Percentiles rank a stretch among this genome's conserved stretches.
Evolutionary conservation across 225 moss, liverwort and hornwort species (phyloP).

Genomic region (Anthoceros angustus): DNA sequence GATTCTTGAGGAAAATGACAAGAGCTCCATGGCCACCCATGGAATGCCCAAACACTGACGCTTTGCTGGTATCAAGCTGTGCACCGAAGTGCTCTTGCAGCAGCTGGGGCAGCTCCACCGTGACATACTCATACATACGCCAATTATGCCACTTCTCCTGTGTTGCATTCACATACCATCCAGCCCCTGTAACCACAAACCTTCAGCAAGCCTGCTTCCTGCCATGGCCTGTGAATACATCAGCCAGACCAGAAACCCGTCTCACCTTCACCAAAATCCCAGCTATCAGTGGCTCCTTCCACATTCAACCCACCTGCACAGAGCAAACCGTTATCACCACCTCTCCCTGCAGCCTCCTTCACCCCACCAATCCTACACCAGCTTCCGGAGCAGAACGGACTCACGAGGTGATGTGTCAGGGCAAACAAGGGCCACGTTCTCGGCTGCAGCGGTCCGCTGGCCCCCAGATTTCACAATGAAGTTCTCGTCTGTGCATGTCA

Average conservation of each 20-base stretch:
- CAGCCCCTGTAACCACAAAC: constrained; percentile 42
- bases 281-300: constrained; percentile 70
- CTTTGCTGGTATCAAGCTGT: constrained; percentile 47
- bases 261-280: constrained; percentile 83
- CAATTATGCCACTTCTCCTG: constrained; percentile 94
- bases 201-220: neutral
- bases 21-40: constrained; percentile 99
- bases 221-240: neutral
- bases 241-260: neutral
- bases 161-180: constrained; percentile 79
- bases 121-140: constrained; percentile 88
- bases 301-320: constrained; percentile 64
- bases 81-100: constrained; percentile 41
- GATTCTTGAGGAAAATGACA: constrained; percentile 59
- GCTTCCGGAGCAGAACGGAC: constrained; percentile 9
- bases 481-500: constrained; percentile 70
- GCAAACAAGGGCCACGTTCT: constrained; percentile 40
- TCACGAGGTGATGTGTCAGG: constrained; percentile 75
- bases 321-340: neutral
- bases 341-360: no score
- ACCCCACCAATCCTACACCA: neutral
- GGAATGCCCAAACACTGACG: constrained; percentile 77
- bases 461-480: constrained; percentile 55
- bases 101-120: constrained; percentile 62
- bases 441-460: constrained; percentile 57